Base-by-base conservation (phyloP, 768 basidiomycete species). In the Gelatoporia subvermispora region DNA sequence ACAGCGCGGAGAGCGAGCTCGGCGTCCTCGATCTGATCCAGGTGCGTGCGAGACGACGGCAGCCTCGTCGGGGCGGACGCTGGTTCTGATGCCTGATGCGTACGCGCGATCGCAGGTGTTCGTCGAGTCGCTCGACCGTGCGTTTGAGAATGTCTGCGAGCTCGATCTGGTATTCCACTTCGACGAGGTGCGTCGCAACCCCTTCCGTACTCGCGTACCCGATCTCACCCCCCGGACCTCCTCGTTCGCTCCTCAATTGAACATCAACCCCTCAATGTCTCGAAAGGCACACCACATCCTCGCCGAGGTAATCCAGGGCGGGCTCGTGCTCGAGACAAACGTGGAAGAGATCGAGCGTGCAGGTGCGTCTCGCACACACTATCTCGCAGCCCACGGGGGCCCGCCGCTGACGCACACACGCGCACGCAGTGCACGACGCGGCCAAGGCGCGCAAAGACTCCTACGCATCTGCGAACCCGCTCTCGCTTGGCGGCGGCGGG, bases 91-190 rank as follows among this genome's bases (percentile, higher is more conserved):
- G 31, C 42, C 7, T 43, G 23, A 2, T 23, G 11, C n/a, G 10
- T 16, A 2, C 38, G 35, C 37, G 11, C 7, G 11, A 13, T 45
- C n/a, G 9, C 53, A 94, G 94, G 96, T 99, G 16, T 93, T 99
- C 60, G 96, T 99, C 49, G 96, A 99, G 71, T 86, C 91, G 3
- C 76, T 99, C 31, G 96, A 99, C 67, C 76, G 93, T 34, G 84
- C 92, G 15, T 99, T 98, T 63, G 93, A 96, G 72, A 98, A 97
- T 60, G 96, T 99, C 0, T 98, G 96, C 68, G 96, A 99, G 66
- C 74, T 99, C 39, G 96, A 99, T 66, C 77, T 99, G 11, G 94
- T 99, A 43, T 99, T 98, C 66, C 94, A 97, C 65, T 99, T 97
- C 60, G 96, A 98, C 65, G 93, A 98, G 76, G 94, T 91, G 56